Evolutionary conservation across 108 stramenopile genomes (phyloP).

Genomic region (Asterionellopsis glacialis): DNA sequence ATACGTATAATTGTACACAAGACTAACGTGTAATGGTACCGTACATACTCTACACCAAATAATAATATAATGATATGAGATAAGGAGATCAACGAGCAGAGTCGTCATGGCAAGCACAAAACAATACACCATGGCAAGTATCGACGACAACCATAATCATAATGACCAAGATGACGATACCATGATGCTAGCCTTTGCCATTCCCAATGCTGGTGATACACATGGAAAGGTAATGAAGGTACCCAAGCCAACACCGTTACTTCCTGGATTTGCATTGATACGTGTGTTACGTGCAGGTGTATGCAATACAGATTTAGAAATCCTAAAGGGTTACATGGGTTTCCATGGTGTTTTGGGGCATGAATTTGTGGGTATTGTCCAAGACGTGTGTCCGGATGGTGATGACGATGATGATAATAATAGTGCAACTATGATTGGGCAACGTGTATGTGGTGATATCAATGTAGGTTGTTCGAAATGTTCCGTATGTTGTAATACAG

Average conservation of each 20-base stretch:
- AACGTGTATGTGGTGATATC: slow-evolving; percentile 71
- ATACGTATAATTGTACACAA: too few relatives aligned
- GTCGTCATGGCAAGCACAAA: too few relatives aligned
- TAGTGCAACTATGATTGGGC: slow-evolving; percentile 29
- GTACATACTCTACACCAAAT: too few relatives aligned
- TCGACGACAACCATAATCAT: too few relatives aligned
- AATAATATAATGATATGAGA: too few relatives aligned
- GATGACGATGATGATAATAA: slow-evolving; percentile 14
- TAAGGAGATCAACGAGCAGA: too few relatives aligned
- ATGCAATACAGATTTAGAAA: slow-evolving; percentile 80
- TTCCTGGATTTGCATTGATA: slow-evolving; percentile 30
- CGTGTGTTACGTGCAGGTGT: slow-evolving; percentile 65
- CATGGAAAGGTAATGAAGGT: slow-evolving; percentile 16
- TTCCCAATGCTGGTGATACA: slow-evolving; percentile 30
- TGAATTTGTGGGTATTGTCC: slow-evolving; percentile 74
- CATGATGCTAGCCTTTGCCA: slow-evolving; percentile 29
- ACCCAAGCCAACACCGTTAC: slow-evolving; percentile 4
- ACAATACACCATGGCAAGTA: too few relatives aligned
- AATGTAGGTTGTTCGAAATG: slow-evolving; percentile 64
- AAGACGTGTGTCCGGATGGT: slow-evolving; percentile 15
- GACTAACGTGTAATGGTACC: too few relatives aligned
- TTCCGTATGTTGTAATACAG: slow-evolving; percentile 31
- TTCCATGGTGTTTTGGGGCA: slow-evolving; percentile 66
- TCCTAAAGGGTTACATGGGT: slow-evolving; percentile 78
- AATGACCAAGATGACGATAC: background rate